Base-by-base conservation (phyloP, 495 filamentous ascomycete species). In the Hyaloscypha variabilis region DNA sequence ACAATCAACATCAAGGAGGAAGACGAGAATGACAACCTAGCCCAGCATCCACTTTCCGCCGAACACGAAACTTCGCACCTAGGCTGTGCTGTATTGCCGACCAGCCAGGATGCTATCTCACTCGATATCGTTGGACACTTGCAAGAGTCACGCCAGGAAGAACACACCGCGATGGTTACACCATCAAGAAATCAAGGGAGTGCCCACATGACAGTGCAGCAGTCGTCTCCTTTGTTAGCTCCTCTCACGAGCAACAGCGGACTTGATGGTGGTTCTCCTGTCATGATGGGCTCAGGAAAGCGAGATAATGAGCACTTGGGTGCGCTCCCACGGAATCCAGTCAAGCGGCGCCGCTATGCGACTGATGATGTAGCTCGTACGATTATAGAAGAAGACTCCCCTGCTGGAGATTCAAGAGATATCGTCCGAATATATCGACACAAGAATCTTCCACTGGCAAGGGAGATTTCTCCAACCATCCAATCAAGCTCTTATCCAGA, bases 351-450 rank as follows among this genome's bases (percentile, higher is more conserved):
- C 23, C 54, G 54, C 21, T 34, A 25, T 28, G n/a, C 29, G 6
- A 21, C 19, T n/a, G n/a, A n/a, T n/a, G n/a, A n/a, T n/a, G n/a
- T 46, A 24, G 63, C 46, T 14, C 14, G 8, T 2, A 36, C 30
- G 63, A 39, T 58, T 6, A 26, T 31, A 29, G 54, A 50, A 13
- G 60, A 64, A 52, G 61, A 67, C 8, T n/a, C 8, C 24, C 1
- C 34, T 14, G 8, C 13, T 21, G 42, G 21, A 25, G 55, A 64
- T 58, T 49, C 65, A 1, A 63, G 60, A 25, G 69, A 63, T 10
- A 57, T 66, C 59, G 56, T 54, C 13, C 59, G 66, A 64, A 30
- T 52, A 17, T 34, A 21, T 24, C 64, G 69, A 39, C 69, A 55
- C 55, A 51, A 39, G 21, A 46, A 23, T 14, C 26, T 62, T 17